Conservation (phyloP, 2,329 filamentous ascomycete species). For the Escovopsis sp. region DNA sequence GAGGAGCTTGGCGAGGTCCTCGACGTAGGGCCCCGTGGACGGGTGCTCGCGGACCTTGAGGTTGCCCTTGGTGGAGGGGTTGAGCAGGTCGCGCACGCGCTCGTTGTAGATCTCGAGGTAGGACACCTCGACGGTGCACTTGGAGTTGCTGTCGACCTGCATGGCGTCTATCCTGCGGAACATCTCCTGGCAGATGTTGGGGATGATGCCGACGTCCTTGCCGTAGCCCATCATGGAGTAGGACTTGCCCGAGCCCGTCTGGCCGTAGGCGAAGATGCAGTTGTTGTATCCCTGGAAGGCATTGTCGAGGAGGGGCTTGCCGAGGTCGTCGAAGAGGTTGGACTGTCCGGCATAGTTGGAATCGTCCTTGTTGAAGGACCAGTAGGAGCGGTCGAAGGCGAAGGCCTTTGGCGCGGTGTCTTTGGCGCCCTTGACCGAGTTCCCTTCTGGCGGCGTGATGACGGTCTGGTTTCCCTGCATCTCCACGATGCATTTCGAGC, state of each 20-base stretch:
- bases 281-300: constrained; percentile 98
- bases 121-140: constrained; percentile 91
- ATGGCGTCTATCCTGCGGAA: constrained; percentile 68
- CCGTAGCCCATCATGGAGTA: constrained; percentile 99
- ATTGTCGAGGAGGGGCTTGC: constrained; percentile 85
- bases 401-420: constrained; percentile 67
- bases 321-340: constrained; percentile 75
- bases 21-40: constrained; percentile 92
- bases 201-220: constrained; percentile 87
- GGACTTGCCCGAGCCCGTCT: constrained; percentile 95
- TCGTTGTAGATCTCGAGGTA: constrained; percentile 99
- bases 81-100: constrained; percentile 84
- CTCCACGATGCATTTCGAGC: constrained; percentile 90
- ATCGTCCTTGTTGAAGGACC: constrained; percentile 82
- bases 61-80: constrained; percentile 89
- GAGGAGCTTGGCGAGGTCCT: constrained; percentile 89
- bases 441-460: constrained; percentile 55
- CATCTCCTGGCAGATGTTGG: constrained; percentile 95
- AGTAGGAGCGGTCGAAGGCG: constrained; percentile 94
- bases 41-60: constrained; percentile 96
- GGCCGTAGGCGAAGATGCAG: constrained; percentile 97
- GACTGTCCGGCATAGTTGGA: constrained; percentile 79
- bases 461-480: constrained; percentile 92
- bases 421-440: constrained; percentile 49
- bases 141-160: constrained; percentile 57